phyloP scores from a whole-genome alignment of 1,139 yeast genomes.

The Debaryomyces fabryi region DNA sequence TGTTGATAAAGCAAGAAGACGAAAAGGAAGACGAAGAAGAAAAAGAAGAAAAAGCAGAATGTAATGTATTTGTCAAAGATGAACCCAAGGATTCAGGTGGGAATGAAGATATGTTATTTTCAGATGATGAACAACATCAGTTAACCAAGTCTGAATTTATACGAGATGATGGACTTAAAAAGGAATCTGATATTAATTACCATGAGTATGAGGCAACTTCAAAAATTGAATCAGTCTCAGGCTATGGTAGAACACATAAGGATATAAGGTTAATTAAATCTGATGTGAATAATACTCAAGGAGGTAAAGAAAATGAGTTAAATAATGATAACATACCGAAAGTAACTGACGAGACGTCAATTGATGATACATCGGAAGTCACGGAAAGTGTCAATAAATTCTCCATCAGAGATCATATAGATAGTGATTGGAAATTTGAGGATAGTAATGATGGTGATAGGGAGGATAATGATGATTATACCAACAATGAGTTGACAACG shows the following conservation, averaged over 20 bases:
- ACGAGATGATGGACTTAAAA: not conserved
- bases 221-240: slow-evolving; percentile 13
- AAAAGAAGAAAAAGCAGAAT: not conserved
- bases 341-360: not conserved
- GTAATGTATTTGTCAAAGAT: not conserved
- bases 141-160: not conserved
- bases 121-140: not conserved
- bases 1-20: not conserved
- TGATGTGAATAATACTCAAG: not conserved
- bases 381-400: slow-evolving; percentile 22
- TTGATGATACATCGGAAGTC: slow-evolving; percentile 13
- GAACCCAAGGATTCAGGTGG: not conserved
- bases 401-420: slow-evolving; percentile 40
- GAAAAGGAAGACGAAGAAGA: not conserved
- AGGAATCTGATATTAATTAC: slow-evolving; percentile 4
- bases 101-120: not conserved
- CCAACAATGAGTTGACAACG: slow-evolving; percentile 24
- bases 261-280: slow-evolving; percentile 9
- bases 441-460: slow-evolving; percentile 48
- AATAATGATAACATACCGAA: not conserved
- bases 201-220: slow-evolving; percentile 7
- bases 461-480: slow-evolving; percentile 42
- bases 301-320: not conserved
- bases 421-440: slow-evolving; percentile 45
- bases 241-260: slow-evolving; percentile 8